Base-by-base conservation (phyloP, 352 stramenopile genomes). In the Pythium monospermum region DNA sequence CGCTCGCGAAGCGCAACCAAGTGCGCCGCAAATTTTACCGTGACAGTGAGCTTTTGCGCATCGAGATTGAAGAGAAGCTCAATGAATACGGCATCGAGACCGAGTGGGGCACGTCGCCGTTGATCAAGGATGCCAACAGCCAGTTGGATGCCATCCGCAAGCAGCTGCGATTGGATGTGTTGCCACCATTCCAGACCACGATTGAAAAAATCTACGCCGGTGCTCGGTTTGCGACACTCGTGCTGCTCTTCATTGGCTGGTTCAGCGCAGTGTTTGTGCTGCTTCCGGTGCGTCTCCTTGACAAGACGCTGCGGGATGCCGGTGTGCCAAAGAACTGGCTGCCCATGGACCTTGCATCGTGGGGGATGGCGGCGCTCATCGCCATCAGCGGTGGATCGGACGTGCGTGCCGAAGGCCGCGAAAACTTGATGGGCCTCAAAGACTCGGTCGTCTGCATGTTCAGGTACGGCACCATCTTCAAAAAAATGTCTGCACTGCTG, bases 401-500 rank as follows among this genome's bases (percentile, higher is more conserved):
- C 26, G 54, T 73, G 4, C 57, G 64, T 31, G 68, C 54, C 0
- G 76, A 89, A 46, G 80, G 78, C 2, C 46, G 49, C 5, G 73
- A 87, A 25, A 67, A 90, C 57, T 41, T 91, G 19, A 7, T 33
- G 1, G 35, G 71, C 35, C 47, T 85, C 21, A 78, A 78, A 27
- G 76, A 87, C 61, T 79, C 83, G 41, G 75, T 87, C 6, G 71
- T 91, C 25, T 84, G 76, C 64, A 90, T 91, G 79, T 93, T 90
- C 64, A 89, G 72, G 79, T 91, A 54, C 42, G 51, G 7, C 40
- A 12, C 18, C 16, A 26, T 12, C 12, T 21, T 4, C 33, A 33
- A 30, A 5, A 5, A n/a, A n/a, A n/a, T 19, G 6, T 26, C 30
- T 26, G 3, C 19, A 11, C n/a, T 27, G 32, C 49, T n/a, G 22